These are phyloP conservation scores for Gamarada debralockiae DNA, from an alignment of 495 filamentous ascomycete genomes.

Conservation along the genomic window DNA sequence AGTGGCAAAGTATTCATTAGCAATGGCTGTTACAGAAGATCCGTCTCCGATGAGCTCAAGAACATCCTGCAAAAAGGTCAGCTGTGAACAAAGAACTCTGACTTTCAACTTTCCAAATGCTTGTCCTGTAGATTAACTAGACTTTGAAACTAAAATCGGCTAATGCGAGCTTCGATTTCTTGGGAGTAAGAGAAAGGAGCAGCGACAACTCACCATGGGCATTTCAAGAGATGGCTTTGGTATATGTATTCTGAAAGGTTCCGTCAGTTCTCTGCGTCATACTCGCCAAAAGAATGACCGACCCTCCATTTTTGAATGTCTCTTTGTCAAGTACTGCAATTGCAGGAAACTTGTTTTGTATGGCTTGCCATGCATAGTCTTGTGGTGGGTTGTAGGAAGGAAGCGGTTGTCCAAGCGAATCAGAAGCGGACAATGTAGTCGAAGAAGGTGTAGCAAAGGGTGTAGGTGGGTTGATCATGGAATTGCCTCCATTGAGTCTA, in stretches of 20 bases:
- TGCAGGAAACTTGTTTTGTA: constrained; percentile 22
- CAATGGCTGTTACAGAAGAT: constrained; percentile 27
- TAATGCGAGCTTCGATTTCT: no score
- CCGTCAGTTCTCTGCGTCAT: neutral
- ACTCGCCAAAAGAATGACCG: neutral
- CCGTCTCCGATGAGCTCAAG: constrained; percentile 28
- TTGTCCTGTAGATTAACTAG: neutral
- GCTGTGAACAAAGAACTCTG: neutral
- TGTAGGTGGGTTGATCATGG: neutral
- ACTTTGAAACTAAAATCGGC: neutral
- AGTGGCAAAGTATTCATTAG: constrained; percentile 30
- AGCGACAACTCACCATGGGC: constrained; percentile 18
- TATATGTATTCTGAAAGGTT: constrained; percentile 21
- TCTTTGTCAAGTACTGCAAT: constrained; percentile 35
- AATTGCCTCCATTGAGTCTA: constrained; percentile 23
- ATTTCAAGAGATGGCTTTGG: constrained; percentile 28
- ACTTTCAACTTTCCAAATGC: neutral
- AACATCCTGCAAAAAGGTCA: constrained; percentile 24
- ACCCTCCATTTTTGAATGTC: constrained; percentile 29
- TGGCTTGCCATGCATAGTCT: constrained; percentile 12
- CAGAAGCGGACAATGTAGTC: constrained; percentile 2
- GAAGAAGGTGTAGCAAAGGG: constrained; percentile 11
- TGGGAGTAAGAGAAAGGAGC: neutral
- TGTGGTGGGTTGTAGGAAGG: constrained; percentile 8
- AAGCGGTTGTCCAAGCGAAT: constrained; percentile 4